Conservation (phyloP, 306 rosid genomes). For the Macrotyloma uniflorum region DNA sequence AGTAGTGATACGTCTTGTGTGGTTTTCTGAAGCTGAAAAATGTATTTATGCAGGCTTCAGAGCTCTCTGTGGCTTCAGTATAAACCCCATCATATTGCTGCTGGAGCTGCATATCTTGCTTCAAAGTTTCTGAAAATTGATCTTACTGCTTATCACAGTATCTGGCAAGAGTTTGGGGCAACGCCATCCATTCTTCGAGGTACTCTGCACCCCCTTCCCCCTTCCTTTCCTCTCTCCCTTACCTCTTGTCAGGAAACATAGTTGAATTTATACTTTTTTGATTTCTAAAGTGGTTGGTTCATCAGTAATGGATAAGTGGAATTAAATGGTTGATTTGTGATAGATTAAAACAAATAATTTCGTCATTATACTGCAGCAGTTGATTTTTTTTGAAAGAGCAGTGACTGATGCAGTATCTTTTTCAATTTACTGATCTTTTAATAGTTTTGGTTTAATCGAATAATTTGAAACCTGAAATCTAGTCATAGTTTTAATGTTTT, state of each 20-base stretch:
- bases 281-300: neutral
- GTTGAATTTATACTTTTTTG: constrained; percentile 9
- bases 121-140: constrained; percentile 74
- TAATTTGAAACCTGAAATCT: constrained; percentile 9
- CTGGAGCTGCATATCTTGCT: constrained; percentile 87
- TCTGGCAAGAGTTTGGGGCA: constrained; percentile 79
- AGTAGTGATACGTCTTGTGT: neutral
- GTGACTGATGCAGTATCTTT: neutral
- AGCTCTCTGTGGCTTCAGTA: constrained; percentile 95
- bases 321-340: neutral
- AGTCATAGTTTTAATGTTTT: no score
- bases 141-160: constrained; percentile 58
- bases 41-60: constrained; percentile 68
- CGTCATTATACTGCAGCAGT: neutral
- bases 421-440: neutral
- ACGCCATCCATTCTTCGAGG: constrained; percentile 83
- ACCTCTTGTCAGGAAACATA: constrained; percentile 27
- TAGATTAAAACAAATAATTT: neutral
- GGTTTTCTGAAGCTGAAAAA: constrained; percentile 12
- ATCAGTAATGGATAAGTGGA: neutral
- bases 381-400: neutral
- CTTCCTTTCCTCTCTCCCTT: neutral
- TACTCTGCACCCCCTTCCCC: constrained; percentile 39
- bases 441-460: neutral
- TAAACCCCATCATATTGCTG: constrained; percentile 85